These are phyloP conservation scores for Camelina sativa DNA, from an alignment of 345 rosid species.

Conservation along the genomic window DNA sequence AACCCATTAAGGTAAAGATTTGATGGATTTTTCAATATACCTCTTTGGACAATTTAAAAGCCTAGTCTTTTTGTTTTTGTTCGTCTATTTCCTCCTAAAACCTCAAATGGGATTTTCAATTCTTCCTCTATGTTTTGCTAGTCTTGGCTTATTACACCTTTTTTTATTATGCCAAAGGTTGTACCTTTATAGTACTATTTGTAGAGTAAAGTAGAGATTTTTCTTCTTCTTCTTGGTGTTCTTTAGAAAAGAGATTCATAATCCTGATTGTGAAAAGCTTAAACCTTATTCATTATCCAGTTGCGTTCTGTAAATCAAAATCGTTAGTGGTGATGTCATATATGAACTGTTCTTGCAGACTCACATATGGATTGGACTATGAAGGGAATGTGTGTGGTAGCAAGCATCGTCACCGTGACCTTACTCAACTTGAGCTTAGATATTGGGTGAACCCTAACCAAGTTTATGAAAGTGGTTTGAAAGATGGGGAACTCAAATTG, in stretches of 20 bases:
- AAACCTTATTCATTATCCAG: background rate
- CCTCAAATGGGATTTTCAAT: slow-evolving; percentile 30
- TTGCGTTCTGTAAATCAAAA: background rate
- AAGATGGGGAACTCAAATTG: slow-evolving; percentile 73
- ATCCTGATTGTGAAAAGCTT: slow-evolving; percentile 19
- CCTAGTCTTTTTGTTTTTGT: background rate
- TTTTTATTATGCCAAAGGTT: slow-evolving; percentile 16
- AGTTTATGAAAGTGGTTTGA: slow-evolving; percentile 90
- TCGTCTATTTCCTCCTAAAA: background rate
- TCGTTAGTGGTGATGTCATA: slow-evolving; percentile 4
- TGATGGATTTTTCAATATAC: slow-evolving; percentile 1
- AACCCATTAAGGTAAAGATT: slow-evolving; percentile 72
- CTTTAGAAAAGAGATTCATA: slow-evolving; percentile 26
- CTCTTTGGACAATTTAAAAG: slow-evolving; percentile 1
- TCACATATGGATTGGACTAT: slow-evolving; percentile 93
- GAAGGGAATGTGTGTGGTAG: slow-evolving; percentile 96
- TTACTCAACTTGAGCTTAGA: slow-evolving; percentile 74
- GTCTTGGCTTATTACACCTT: slow-evolving; percentile 9
- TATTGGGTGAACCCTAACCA: slow-evolving; percentile 97
- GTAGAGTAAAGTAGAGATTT: slow-evolving; percentile 18
- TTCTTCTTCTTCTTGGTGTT: slow-evolving; percentile 23
- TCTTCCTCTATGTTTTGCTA: slow-evolving; percentile 11
- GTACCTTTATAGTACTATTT: slow-evolving; percentile 25
- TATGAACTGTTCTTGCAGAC: slow-evolving; percentile 57
- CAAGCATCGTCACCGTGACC: slow-evolving; percentile 73